phyloP scores from a whole-genome alignment of 441 rosid species.

The Adansonia madagascariensis region DNA sequence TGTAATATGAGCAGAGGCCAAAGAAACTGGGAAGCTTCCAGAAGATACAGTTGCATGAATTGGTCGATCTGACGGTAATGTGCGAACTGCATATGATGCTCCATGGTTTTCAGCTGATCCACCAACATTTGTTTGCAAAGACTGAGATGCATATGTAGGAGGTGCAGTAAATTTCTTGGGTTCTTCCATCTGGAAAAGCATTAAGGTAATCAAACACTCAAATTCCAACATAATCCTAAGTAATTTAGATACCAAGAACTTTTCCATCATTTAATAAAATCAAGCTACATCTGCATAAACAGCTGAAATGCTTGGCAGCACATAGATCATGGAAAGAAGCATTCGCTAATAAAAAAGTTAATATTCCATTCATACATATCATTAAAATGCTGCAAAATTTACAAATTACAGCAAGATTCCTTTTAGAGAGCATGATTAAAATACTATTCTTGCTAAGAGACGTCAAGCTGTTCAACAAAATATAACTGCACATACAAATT shows the following conservation, averaged over 20 bases:
- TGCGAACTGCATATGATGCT: constrained; percentile 34
- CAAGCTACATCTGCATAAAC: background rate
- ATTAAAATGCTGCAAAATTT: background rate
- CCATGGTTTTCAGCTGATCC: constrained; percentile 23
- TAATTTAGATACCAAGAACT: background rate
- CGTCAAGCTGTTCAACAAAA: background rate
- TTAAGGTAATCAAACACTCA: constrained; percentile 25
- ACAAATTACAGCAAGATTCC: background rate
- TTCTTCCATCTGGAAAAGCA: constrained; percentile 75
- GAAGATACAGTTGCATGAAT: constrained; percentile 42
- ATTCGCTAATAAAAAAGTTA: background rate
- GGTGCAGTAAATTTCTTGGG: constrained; percentile 52
- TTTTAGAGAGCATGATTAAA: background rate
- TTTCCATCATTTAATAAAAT: constrained; percentile 9
- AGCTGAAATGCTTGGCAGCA: constrained; percentile 4
- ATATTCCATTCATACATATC: background rate
- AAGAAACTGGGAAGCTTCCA: constrained; percentile 46
- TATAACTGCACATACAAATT: background rate
- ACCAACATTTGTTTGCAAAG: constrained; percentile 48
- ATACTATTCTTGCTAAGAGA: background rate
- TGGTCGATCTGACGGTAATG: constrained; percentile 50
- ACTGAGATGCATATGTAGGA: constrained; percentile 52
- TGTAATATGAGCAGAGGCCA: constrained; percentile 39
- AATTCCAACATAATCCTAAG: constrained; percentile 8
- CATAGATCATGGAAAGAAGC: background rate